A percentile compares a stretch with the other conserved stretches of the same genome.
Evolutionary conservation across 1,139 yeast genomes (phyloP).

Genomic region (Pneumocystis carinii): DNA sequence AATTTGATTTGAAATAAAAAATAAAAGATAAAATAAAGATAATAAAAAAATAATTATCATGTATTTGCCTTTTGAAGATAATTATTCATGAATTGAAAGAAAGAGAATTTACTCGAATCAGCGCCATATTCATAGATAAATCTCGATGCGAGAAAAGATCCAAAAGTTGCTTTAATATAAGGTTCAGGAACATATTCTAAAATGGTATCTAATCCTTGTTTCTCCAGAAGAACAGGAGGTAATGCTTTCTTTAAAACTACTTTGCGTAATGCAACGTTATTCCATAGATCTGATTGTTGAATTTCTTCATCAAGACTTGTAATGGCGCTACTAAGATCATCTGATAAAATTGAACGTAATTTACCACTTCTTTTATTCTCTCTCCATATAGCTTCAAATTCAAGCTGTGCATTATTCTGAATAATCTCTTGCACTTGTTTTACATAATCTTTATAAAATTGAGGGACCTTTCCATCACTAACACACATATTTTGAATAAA

Average conservation of each 20-base stretch:
- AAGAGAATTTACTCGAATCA: constrained; percentile 32
- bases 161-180: constrained; percentile 77
- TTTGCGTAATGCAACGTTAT: constrained; percentile 62
- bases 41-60: background rate
- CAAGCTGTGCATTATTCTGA: constrained; percentile 63
- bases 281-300: constrained; percentile 74
- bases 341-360: constrained; percentile 68
- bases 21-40: background rate
- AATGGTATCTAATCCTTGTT: constrained; percentile 62
- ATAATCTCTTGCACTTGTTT: constrained; percentile 64
- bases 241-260: constrained; percentile 60
- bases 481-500: constrained; percentile 68
- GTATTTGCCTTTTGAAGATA: background rate
- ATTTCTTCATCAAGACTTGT: constrained; percentile 83
- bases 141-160: constrained; percentile 75
- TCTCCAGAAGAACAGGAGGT: constrained; percentile 55
- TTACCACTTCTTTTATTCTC: constrained; percentile 52
- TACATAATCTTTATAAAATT: constrained; percentile 69
- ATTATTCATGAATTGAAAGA: background rate
- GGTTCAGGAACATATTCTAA: constrained; percentile 71
- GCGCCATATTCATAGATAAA: constrained; percentile 76
- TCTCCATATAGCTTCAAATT: constrained; percentile 78
- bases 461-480: constrained; percentile 37
- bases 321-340: constrained; percentile 70
- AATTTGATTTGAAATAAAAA: background rate